These are phyloP conservation scores for Sedum album DNA, from an alignment of 164 flowering plant genomes.

Conservation along the genomic window DNA sequence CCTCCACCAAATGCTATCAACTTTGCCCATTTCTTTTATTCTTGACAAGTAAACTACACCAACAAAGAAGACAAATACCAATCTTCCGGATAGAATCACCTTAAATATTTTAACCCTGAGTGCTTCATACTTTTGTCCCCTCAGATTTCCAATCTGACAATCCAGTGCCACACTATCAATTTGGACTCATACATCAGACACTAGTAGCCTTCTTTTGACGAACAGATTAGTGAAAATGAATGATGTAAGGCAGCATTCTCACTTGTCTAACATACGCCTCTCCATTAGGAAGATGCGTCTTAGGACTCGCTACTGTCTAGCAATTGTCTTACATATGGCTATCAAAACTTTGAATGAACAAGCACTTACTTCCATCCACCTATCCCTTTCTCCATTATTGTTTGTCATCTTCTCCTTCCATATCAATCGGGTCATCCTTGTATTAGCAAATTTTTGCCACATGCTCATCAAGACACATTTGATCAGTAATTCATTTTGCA, in stretches of 20 bases:
- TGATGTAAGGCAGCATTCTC: not conserved
- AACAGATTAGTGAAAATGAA: not conserved
- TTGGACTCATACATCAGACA: not conserved
- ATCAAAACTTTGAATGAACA: not conserved
- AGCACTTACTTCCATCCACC: not conserved
- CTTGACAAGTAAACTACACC: no score
- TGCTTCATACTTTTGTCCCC: slow-evolving; percentile 2
- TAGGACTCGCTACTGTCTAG: no score
- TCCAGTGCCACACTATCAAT: no score
- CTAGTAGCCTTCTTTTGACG: slow-evolving; percentile 3
- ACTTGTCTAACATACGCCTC: not conserved
- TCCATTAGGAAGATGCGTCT: no score
- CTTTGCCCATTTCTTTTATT: no score
- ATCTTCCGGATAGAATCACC: no score
- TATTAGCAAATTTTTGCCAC: not conserved
- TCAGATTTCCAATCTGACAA: no score
- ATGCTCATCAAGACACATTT: not conserved
- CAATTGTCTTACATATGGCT: not conserved
- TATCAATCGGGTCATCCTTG: not conserved
- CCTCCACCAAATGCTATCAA: no score
- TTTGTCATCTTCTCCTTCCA: no score
- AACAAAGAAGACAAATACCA: no score
- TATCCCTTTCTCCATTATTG: no score
- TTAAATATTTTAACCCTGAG: not conserved
- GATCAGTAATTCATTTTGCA: not conserved